Percentiles rank a stretch among this genome's conserved stretches.
These are phyloP conservation scores for Solanum medicagineum DNA, from an alignment of 257 asterid species.

Conservation along the genomic window DNA sequence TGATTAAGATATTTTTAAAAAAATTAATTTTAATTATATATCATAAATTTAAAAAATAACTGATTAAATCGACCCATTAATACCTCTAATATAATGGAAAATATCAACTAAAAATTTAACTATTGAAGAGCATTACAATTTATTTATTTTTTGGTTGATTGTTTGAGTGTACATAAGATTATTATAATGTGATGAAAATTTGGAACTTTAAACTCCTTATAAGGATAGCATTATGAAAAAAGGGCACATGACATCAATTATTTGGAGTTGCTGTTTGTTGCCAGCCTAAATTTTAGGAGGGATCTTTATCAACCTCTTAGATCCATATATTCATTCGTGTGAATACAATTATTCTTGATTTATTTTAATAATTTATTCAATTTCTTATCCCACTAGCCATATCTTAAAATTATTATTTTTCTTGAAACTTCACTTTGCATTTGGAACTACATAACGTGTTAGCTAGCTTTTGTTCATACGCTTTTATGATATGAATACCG, in stretches of 20 bases:
- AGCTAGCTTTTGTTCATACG: neutral
- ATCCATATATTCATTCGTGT: neutral
- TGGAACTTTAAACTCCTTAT: too few relatives aligned
- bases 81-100: too few relatives aligned
- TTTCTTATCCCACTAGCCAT: neutral
- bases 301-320: neutral
- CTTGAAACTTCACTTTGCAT: neutral
- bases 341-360: neutral
- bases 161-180: too few relatives aligned
- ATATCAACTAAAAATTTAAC: too few relatives aligned
- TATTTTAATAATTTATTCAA: neutral
- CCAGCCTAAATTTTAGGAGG: neutral
- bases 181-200: too few relatives aligned
- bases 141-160: too few relatives aligned
- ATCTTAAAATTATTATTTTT: neutral
- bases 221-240: neutral
- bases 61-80: too few relatives aligned
- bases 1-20: too few relatives aligned
- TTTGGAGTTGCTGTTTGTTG: neutral
- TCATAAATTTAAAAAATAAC: too few relatives aligned
- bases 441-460: neutral
- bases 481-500: neutral
- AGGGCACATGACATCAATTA: neutral
- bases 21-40: too few relatives aligned
- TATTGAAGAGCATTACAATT: too few relatives aligned